phyloP scores from a whole-genome alignment of 2,329 filamentous ascomycete genomes.

The Neonectria hederae region DNA sequence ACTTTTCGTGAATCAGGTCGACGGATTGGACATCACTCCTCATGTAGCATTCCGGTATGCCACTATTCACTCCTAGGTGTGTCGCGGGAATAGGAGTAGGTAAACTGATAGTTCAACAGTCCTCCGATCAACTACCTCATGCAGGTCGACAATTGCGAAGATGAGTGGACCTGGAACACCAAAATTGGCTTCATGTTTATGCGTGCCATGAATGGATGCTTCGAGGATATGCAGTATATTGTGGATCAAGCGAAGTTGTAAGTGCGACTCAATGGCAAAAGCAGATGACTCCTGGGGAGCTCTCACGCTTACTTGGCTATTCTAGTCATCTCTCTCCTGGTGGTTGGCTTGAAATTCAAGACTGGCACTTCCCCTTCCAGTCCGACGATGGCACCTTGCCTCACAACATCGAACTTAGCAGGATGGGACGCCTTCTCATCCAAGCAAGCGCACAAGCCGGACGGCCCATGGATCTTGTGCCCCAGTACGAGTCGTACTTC shows the following conservation, averaged over 20 bases:
- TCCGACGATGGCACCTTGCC: slow-evolving; percentile 10
- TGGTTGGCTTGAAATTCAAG: slow-evolving; percentile 20
- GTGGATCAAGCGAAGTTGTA: not conserved
- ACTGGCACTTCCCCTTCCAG: slow-evolving; percentile 5
- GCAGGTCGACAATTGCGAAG: too few relatives aligned
- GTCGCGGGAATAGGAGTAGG: too few relatives aligned
- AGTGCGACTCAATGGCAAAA: not conserved
- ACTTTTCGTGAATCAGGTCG: slow-evolving; percentile 4
- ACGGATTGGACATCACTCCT: slow-evolving; percentile 10
- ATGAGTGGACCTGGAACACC: too few relatives aligned
- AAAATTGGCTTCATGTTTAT: too few relatives aligned
- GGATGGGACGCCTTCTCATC: not conserved
- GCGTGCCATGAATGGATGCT: too few relatives aligned
- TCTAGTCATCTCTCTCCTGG: slow-evolving; percentile 8
- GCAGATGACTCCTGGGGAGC: not conserved
- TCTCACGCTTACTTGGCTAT: not conserved
- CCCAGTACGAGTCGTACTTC: slow-evolving; percentile 1
- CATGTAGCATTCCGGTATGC: too few relatives aligned
- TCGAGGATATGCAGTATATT: too few relatives aligned
- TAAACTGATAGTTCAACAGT: slow-evolving; percentile 4
- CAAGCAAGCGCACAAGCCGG: not conserved
- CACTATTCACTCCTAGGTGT: too few relatives aligned
- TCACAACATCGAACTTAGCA: not conserved
- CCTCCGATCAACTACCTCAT: not conserved
- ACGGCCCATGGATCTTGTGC: not conserved